Conservation (phyloP, 768 basidiomycete genomes). For the Tylopilus sp. region DNA sequence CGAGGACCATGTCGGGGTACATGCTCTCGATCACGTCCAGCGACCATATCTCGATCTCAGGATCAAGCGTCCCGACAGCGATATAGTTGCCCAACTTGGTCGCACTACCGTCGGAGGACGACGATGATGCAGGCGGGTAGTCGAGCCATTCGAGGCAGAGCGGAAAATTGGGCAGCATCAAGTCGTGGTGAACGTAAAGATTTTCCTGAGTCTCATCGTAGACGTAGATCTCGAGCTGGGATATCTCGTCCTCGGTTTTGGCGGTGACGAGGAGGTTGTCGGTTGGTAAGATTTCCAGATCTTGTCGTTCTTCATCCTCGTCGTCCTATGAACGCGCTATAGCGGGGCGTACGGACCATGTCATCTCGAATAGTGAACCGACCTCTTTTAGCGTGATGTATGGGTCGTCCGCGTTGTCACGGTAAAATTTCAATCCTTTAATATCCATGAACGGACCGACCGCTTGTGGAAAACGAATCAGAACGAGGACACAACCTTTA, state of each 20-base stretch:
- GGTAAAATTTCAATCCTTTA: slow-evolving; percentile 90
- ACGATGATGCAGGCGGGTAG: slow-evolving; percentile 68
- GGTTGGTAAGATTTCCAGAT: slow-evolving; percentile 82
- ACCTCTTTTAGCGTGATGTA: slow-evolving; percentile 96
- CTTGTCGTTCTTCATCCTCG: slow-evolving; percentile 69
- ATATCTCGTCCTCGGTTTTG: slow-evolving; percentile 95
- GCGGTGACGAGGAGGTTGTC: slow-evolving; percentile 92
- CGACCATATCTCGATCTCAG: slow-evolving; percentile 99
- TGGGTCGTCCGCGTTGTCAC: slow-evolving; percentile 90
- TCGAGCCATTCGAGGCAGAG: slow-evolving; percentile 99
- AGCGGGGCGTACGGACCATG: background rate
- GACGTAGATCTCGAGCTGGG: slow-evolving; percentile 92
- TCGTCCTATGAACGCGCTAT: slow-evolving; percentile 29
- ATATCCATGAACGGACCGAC: slow-evolving; percentile 90
- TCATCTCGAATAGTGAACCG: slow-evolving; percentile 26
- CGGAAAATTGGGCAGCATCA: slow-evolving; percentile 96
- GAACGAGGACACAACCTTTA: background rate
- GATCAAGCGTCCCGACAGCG: slow-evolving; percentile 95
- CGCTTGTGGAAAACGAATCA: slow-evolving; percentile 32
- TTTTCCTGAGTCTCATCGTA: slow-evolving; percentile 92
- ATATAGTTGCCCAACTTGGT: slow-evolving; percentile 77
- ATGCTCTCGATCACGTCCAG: slow-evolving; percentile 90
- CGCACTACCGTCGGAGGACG: slow-evolving; percentile 30
- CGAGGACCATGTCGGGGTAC: slow-evolving; percentile 90
- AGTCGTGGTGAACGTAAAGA: slow-evolving; percentile 94